These are phyloP conservation scores for Zygosaccharomyces gambellarensis DNA, from an alignment of 805 yeast genomes.

Conservation along the genomic window DNA sequence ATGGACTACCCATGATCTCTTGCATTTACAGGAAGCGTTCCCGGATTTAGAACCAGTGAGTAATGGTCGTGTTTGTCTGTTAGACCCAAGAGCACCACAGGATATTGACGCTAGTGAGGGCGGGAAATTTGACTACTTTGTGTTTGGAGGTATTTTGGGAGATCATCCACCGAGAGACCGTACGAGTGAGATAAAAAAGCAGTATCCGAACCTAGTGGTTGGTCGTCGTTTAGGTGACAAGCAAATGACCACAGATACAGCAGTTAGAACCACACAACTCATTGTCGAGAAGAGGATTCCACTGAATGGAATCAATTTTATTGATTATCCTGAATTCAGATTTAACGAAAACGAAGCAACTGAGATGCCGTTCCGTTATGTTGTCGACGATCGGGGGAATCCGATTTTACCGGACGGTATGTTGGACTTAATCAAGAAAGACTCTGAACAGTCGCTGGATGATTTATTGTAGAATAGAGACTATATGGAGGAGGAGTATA, in stretches of 20 bases:
- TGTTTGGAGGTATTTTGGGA: constrained; percentile 94
- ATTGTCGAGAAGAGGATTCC: constrained; percentile 55
- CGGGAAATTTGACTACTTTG: constrained; percentile 70
- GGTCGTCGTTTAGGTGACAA: constrained; percentile 83
- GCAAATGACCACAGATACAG: constrained; percentile 98
- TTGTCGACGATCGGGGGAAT: constrained; percentile 52
- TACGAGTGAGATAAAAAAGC: constrained; percentile 77
- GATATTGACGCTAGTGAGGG: constrained; percentile 73
- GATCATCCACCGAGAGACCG: constrained; percentile 90
- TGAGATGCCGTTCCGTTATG: constrained; percentile 96
- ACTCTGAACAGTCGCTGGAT: constrained; percentile 77
- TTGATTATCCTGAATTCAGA: constrained; percentile 91
- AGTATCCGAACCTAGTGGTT: constrained; percentile 62
- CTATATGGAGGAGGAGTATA: background rate
- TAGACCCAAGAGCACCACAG: constrained; percentile 80
- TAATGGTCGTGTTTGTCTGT: constrained; percentile 60
- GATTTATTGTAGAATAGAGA: constrained; percentile 41
- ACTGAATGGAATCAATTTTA: constrained; percentile 73
- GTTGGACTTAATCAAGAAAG: constrained; percentile 79
- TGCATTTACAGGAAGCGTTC: constrained; percentile 37
- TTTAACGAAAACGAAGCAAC: constrained; percentile 86
- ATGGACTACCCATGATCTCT: constrained; percentile 76
- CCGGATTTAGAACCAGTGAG: constrained; percentile 43
- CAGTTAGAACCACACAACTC: constrained; percentile 82
- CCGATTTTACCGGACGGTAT: constrained; percentile 92